A percentile compares a stretch with the other conserved stretches of the same genome.
Conservation (phyloP, 2,329 filamentous ascomycete species). For the Trichoderma sp. region DNA sequence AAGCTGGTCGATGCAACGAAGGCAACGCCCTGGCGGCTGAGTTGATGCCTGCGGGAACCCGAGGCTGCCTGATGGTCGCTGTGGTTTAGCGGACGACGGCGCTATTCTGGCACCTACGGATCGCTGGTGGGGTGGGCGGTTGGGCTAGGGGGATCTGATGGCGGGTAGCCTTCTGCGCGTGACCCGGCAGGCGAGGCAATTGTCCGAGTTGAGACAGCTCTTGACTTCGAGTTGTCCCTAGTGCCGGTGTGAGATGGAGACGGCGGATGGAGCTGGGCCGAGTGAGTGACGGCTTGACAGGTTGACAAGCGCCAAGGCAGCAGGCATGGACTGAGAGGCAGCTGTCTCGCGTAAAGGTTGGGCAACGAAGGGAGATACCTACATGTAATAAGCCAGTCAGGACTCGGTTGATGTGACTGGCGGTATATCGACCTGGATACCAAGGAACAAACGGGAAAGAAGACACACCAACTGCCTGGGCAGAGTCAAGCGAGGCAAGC, state of each 20-base stretch:
- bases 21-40: conserved; percentile 17
- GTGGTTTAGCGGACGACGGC: not conserved
- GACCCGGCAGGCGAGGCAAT: conserved; percentile 17
- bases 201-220: not conserved
- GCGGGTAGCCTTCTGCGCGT: conserved; percentile 4
- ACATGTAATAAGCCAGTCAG: too few relatives aligned
- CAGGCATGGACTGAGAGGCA: not conserved
- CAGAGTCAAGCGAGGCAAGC: too few relatives aligned
- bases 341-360: conserved; percentile 16
- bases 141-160: not conserved
- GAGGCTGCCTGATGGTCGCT: conserved; percentile 25
- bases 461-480: not conserved
- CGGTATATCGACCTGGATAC: too few relatives aligned
- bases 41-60: conserved; percentile 25
- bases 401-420: too few relatives aligned
- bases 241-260: not conserved
- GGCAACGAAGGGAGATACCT: not conserved
- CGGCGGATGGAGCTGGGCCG: not conserved
- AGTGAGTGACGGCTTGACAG: not conserved
- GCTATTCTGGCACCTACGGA: not conserved
- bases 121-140: conserved; percentile 8
- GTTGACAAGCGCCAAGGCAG: too few relatives aligned
- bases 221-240: too few relatives aligned
- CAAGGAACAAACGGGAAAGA: not conserved
- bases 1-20: conserved; percentile 8